Evolutionary conservation across 139 green algal genomes (phyloP), one percentile per base, ranked within the genome.

Genomic region (Zygnema circumcarinatum): DNA sequence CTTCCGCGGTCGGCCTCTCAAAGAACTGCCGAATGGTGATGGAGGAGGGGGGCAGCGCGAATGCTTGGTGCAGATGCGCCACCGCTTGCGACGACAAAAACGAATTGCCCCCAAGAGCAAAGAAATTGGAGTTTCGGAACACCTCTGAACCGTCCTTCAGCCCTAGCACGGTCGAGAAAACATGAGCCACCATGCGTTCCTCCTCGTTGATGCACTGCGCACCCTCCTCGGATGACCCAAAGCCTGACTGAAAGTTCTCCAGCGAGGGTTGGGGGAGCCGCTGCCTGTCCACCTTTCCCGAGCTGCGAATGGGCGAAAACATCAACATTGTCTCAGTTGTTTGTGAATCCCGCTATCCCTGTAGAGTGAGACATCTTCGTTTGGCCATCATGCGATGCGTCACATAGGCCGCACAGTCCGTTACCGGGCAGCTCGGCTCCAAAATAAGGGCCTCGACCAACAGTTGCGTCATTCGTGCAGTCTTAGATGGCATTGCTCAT

Each of bases 261-360:
- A 38, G 29, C n/a, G 40, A 38, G n/a, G 80, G 80, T 31, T 81
- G 16, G 42, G 80, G 80, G 31, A 86, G 54, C 2, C 21, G 56
- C 22, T 81, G 36, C 62, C 80, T 68, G 80, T 86, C 80, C 38
- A 81, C 80, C 33, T 86, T 86, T 38, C 80, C 80, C 16, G 80
- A 54, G 29, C 41, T 33, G 39, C 38, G 35, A 25, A 33, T 25
- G 16, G 7, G 47, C 47, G 47, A 62, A 62, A 62, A 7, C 7
- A 16, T 16, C 47, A 62, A n/a, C n/a, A n/a, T n/a, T n/a, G n/a
- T n/a, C n/a, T n/a, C n/a, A n/a, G n/a, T n/a, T n/a, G n/a, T n/a
- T n/a, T n/a, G n/a, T n/a, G n/a, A n/a, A n/a, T n/a, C n/a, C n/a
- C n/a, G n/a, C n/a, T n/a, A n/a, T n/a, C n/a, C n/a, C n/a, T n/a